These are phyloP conservation scores for Pseudophaeomoniella oleicola DNA, from an alignment of 2,329 filamentous ascomycete genomes.

Conservation along the genomic window DNA sequence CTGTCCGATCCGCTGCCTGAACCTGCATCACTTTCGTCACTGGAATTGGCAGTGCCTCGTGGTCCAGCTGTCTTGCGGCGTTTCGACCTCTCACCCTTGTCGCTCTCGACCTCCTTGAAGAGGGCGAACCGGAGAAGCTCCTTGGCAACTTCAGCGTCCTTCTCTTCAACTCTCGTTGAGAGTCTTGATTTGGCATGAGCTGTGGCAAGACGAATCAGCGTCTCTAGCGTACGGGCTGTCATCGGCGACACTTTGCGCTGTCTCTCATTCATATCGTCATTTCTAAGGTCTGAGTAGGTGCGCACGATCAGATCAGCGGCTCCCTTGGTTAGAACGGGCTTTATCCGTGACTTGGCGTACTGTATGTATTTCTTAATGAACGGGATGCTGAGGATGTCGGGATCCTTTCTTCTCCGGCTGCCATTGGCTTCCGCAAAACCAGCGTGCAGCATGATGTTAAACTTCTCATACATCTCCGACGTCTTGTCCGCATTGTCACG, in stretches of 20 bases:
- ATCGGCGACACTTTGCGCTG: constrained; percentile 87
- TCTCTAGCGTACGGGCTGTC: constrained; percentile 93
- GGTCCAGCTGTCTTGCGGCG: constrained; percentile 57
- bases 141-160: constrained; percentile 77
- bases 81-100: constrained; percentile 62
- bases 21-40: constrained; percentile 45
- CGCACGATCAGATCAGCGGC: constrained; percentile 84
- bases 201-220: constrained; percentile 91
- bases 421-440: constrained; percentile 68
- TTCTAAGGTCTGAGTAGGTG: constrained; percentile 81
- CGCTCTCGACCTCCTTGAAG: constrained; percentile 83
- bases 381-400: constrained; percentile 84
- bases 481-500: constrained; percentile 57
- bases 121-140: constrained; percentile 83
- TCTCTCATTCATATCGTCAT: constrained; percentile 91
- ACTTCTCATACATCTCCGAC: constrained; percentile 91
- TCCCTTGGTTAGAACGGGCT: constrained; percentile 78
- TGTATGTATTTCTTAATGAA: constrained; percentile 99
- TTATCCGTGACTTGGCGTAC: constrained; percentile 84
- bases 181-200: constrained; percentile 88
- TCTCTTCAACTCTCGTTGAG: constrained; percentile 75
- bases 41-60: constrained; percentile 26
- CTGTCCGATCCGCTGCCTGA: constrained; percentile 14
- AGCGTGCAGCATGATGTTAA: constrained; percentile 86
- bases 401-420: constrained; percentile 58